Conservation (phyloP, 208 protist species). For the Leptomonas seymouri region DNA sequence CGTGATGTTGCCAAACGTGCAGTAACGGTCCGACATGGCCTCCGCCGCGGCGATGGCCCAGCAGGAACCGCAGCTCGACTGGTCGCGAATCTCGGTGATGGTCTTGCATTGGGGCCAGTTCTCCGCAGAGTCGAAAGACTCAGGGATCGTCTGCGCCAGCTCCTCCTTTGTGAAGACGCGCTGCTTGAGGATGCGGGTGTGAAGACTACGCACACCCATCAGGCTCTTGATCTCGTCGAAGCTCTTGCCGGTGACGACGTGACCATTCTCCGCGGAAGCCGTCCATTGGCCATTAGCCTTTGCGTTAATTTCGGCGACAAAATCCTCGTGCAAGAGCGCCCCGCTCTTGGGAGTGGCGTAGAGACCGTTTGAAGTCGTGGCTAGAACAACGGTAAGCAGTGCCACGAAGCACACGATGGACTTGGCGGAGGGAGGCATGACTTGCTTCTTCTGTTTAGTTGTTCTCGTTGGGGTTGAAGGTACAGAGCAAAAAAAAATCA, state of each 20-base stretch:
- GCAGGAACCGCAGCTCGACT: slow-evolving; percentile 91
- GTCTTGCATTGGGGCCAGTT: slow-evolving; percentile 69
- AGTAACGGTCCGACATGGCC: slow-evolving; percentile 89
- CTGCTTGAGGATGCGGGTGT: slow-evolving; percentile 29
- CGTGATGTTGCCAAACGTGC: slow-evolving; percentile 67
- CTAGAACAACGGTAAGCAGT: slow-evolving; percentile 33
- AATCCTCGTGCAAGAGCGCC: slow-evolving; percentile 31
- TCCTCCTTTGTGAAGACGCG: slow-evolving; percentile 59
- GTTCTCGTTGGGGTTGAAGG: not conserved
- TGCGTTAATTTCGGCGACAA: slow-evolving; percentile 41
- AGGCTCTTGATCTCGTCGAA: slow-evolving; percentile 41
- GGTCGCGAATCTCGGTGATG: slow-evolving; percentile 81
- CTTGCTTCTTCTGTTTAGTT: not conserved
- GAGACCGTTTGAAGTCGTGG: slow-evolving; percentile 29
- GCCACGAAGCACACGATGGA: slow-evolving; percentile 19
- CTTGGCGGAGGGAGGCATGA: slow-evolving; percentile 27
- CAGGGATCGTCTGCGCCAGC: slow-evolving; percentile 42
- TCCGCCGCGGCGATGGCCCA: slow-evolving; percentile 91
- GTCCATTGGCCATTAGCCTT: slow-evolving; percentile 61
- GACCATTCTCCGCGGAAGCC: slow-evolving; percentile 50
- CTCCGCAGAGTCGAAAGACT: slow-evolving; percentile 60
- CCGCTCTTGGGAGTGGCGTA: slow-evolving; percentile 13
- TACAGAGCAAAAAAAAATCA: slow-evolving; percentile 2
- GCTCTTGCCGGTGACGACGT: slow-evolving; percentile 41
- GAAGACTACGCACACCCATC: slow-evolving; percentile 46